Percentiles rank a stretch among this genome's conserved stretches.
Evolutionary conservation across 306 rosid species (phyloP).

Genomic region (Echinosophora koreensis): DNA sequence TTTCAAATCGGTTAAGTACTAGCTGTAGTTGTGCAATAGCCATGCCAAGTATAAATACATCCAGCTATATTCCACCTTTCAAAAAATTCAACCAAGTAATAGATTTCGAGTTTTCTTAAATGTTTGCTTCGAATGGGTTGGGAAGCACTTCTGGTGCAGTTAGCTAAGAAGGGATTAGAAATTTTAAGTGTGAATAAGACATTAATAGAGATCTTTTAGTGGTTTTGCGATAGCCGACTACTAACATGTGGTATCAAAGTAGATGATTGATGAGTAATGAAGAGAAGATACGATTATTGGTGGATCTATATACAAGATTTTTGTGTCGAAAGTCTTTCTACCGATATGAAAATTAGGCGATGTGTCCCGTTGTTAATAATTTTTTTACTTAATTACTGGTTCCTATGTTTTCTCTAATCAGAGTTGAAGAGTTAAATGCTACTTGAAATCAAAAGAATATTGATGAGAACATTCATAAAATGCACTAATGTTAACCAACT

Average conservation of each 20-base stretch:
- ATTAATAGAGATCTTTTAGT: too few relatives aligned
- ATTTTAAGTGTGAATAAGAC: too few relatives aligned
- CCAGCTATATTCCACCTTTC: constrained; percentile 36
- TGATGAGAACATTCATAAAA: constrained; percentile 10
- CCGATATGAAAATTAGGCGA: too few relatives aligned
- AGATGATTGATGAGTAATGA: too few relatives aligned
- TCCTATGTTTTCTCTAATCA: neutral
- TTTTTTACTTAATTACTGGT: too few relatives aligned
- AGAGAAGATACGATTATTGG: too few relatives aligned
- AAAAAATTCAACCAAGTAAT: constrained; percentile 25
- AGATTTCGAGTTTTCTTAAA: neutral
- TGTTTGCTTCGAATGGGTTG: constrained; percentile 45
- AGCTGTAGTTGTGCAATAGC: constrained; percentile 37
- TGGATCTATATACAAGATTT: too few relatives aligned
- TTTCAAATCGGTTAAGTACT: constrained; percentile 11
- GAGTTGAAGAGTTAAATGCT: neutral
- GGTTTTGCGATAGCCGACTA: too few relatives aligned
- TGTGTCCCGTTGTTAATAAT: too few relatives aligned
- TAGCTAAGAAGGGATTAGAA: too few relatives aligned
- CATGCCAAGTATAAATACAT: constrained; percentile 13
- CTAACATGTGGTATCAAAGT: too few relatives aligned
- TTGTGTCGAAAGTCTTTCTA: too few relatives aligned
- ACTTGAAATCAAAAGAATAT: constrained; percentile 28
- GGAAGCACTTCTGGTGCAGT: neutral
- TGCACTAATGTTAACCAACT: constrained; percentile 25